Conservation (phyloP, 176 grass and related monocot species). For the Rhynchospora pubera region DNA sequence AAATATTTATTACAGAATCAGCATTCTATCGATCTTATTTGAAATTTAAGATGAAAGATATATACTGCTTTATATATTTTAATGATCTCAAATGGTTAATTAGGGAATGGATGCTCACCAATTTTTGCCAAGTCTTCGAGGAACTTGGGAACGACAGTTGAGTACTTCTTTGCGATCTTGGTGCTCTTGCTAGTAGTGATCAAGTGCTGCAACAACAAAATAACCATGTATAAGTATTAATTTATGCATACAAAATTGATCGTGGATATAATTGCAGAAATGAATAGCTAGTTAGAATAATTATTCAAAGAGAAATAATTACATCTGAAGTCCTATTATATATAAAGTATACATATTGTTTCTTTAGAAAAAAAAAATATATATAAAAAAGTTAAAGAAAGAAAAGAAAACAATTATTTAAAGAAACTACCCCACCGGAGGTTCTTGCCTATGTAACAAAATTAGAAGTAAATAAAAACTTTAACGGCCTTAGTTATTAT, state of each 20-base stretch:
- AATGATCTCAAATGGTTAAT: not conserved
- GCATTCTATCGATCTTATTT: not conserved
- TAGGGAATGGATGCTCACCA: not conserved
- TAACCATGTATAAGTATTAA: not conserved
- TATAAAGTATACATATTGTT: not conserved
- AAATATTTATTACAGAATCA: not conserved
- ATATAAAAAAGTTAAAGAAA: not conserved
- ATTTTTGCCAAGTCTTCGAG: conserved; percentile 20
- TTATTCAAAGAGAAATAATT: not conserved
- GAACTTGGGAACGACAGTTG: not conserved
- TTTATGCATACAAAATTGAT: not conserved
- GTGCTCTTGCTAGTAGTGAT: conserved; percentile 1
- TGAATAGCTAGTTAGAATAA: not conserved
- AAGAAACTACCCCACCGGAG: not conserved
- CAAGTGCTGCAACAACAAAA: conserved; percentile 9
- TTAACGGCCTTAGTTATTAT: too few relatives aligned
- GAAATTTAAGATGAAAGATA: not conserved
- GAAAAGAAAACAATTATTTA: not conserved
- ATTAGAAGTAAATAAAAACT: too few relatives aligned
- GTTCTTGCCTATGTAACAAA: not conserved
- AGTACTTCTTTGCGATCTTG: conserved; percentile 23
- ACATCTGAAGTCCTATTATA: not conserved
- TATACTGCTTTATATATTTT: too few relatives aligned
- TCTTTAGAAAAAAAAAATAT: not conserved
- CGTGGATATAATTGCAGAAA: not conserved